Conservation (phyloP, 1,139 yeast genomes). For the Kluyveromyces sp. region DNA sequence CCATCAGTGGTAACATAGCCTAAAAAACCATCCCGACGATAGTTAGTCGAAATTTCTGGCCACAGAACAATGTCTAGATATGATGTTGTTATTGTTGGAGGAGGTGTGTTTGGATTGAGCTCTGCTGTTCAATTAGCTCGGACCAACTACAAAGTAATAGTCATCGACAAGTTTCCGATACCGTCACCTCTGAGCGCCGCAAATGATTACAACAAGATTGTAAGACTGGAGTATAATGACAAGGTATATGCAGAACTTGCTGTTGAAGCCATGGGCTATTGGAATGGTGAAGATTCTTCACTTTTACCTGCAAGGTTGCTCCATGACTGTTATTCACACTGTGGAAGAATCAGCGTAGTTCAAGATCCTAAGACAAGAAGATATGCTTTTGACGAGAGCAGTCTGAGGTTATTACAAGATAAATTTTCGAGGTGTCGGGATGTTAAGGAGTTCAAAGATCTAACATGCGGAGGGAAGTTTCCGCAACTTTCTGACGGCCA, state of each 20-base stretch:
- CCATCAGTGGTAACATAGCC: too few species aligned
- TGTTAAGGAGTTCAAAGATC: background rate
- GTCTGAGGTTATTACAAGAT: constrained; percentile 5
- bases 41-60: background rate
- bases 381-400: constrained; percentile 5
- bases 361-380: constrained; percentile 6
- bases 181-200: constrained; percentile 47
- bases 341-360: constrained; percentile 8
- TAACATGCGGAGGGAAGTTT: constrained; percentile 6
- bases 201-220: constrained; percentile 40
- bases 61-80: background rate
- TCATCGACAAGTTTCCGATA: constrained; percentile 35
- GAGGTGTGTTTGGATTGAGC: constrained; percentile 36
- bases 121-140: constrained; percentile 30
- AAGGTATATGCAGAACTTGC: constrained; percentile 34
- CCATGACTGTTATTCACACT: constrained; percentile 7
- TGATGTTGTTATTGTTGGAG: constrained; percentile 17
- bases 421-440: constrained; percentile 5
- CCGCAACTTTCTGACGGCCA: constrained; percentile 4
- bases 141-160: constrained; percentile 28
- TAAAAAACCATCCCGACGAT: background rate
- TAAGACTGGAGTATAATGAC: constrained; percentile 38
- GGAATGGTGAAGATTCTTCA: constrained; percentile 30
- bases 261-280: constrained; percentile 35
- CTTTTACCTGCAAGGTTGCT: constrained; percentile 5